phyloP scores from a whole-genome alignment of 2,329 filamentous ascomycete genomes.

The Magnaporthales sp. region DNA sequence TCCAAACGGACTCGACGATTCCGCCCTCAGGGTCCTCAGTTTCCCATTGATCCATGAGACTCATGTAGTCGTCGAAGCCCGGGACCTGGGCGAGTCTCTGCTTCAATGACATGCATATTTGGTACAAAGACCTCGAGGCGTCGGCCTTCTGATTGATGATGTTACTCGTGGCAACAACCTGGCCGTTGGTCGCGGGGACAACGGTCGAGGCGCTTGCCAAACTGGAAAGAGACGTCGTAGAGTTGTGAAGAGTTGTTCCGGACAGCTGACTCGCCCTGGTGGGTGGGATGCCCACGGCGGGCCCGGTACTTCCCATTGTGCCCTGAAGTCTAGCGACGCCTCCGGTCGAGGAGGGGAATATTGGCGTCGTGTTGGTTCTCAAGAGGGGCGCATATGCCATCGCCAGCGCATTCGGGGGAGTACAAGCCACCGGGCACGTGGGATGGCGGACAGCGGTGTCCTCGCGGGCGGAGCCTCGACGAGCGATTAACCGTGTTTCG shows the following conservation, averaged over 20 bases:
- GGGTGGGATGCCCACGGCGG: constrained; percentile 27
- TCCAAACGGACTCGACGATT: constrained; percentile 87
- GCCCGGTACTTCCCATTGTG: constrained; percentile 39
- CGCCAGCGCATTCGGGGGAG: constrained; percentile 32
- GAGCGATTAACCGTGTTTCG: neutral
- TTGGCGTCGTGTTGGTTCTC: constrained; percentile 49
- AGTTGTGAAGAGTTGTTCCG: constrained; percentile 47
- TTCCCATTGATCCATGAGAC: constrained; percentile 61
- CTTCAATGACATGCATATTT: constrained; percentile 83
- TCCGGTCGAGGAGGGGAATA: constrained; percentile 40
- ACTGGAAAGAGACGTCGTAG: constrained; percentile 42
- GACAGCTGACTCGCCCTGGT: constrained; percentile 52
- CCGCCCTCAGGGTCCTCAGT: constrained; percentile 56
- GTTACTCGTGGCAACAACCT: constrained; percentile 72
- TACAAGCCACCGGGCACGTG: constrained; percentile 2
- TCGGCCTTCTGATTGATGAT: constrained; percentile 97
- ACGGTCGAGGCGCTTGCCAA: constrained; percentile 35
- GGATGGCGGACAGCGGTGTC: neutral
- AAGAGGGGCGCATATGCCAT: constrained; percentile 54
- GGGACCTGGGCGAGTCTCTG: constrained; percentile 76
- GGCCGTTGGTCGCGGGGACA: constrained; percentile 39
- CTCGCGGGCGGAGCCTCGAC: neutral
- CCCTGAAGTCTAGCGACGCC: constrained; percentile 34
- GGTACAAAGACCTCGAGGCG: constrained; percentile 84
- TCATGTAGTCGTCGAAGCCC: constrained; percentile 67